These are phyloP conservation scores for Globisporangium solare DNA, from an alignment of 352 stramenopile genomes.

Conservation along the genomic window DNA sequence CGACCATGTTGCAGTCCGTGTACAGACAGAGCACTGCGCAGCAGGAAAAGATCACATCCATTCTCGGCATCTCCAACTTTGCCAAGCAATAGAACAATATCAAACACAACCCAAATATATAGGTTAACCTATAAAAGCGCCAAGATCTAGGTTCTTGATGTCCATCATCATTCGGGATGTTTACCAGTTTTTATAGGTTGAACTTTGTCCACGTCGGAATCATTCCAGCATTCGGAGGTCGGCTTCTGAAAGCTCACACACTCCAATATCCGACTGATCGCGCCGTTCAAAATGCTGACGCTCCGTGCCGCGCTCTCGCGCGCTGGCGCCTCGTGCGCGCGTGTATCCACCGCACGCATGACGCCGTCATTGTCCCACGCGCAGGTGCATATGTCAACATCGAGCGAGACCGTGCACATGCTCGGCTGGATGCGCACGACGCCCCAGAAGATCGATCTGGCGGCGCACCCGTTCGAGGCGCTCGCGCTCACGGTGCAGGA, in stretches of 20 bases:
- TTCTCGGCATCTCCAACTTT: constrained; percentile 27
- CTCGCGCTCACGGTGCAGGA: constrained; percentile 34
- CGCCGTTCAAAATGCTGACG: neutral
- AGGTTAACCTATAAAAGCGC: too few relatives aligned
- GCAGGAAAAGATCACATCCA: constrained; percentile 46
- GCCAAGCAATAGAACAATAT: constrained; percentile 2
- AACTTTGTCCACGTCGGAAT: constrained; percentile 1
- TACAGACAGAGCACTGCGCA: constrained; percentile 49
- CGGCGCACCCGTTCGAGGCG: constrained; percentile 48
- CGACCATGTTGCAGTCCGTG: constrained; percentile 20
- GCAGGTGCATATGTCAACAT: constrained; percentile 7
- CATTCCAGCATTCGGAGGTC: neutral
- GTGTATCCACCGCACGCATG: neutral
- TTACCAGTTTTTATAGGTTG: neutral
- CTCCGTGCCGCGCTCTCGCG: constrained; percentile 5
- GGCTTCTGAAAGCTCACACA: too few relatives aligned
- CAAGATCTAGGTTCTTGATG: too few relatives aligned
- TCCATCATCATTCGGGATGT: too few relatives aligned
- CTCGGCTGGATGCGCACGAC: constrained; percentile 50
- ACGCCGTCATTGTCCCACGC: neutral
- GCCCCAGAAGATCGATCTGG: constrained; percentile 30
- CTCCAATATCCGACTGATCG: too few relatives aligned
- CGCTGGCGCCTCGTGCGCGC: constrained; percentile 1
- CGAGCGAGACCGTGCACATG: constrained; percentile 45
- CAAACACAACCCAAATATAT: too few relatives aligned